Base-by-base conservation (phyloP, 345 rosid genomes). In the Syzygium aromaticum region DNA sequence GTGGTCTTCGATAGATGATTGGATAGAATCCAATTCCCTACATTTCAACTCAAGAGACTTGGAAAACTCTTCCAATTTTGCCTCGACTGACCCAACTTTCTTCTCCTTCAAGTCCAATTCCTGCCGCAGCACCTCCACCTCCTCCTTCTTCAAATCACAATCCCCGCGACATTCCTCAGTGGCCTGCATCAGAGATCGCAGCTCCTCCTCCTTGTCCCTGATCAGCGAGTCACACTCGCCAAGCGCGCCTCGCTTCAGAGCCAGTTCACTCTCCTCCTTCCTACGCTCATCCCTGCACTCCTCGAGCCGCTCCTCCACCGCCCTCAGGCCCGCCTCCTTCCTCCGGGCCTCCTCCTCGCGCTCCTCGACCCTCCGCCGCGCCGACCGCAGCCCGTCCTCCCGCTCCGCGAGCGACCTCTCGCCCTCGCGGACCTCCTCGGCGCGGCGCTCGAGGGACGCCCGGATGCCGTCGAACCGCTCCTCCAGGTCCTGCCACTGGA, bases 321-420 rank as follows among this genome's bases (percentile, higher is more conserved):
- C 77, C 77, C 28, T 49, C 89, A 91, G 77, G 30, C 85, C 86
- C 54, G 80, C 54, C 73, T 87, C 87, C 54, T 90, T 91, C 77
- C 43, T 25, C 30, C 13, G 2, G 13, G 49, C 77, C 28, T 7
- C 56, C 43, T 54, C 82, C 25, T 86, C 87, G 27, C 80, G 0
- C 25, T 49, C 80, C 80, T 59, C 54, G 25, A 40, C 38, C 33
- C 6, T 63, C 54, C 21, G 38, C 87, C 1, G 0, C 2, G 64
- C 52, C 87, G 80, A 63, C 23, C 52, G 53, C 87, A 46, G 52
- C 78, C 13, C 54, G 17, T 51, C 52, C 82, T 63, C 49, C 54
- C 30, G 17, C 54, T 85, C 87, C 11, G n/a, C 73, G 54, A 61
- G 77, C 52, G 27, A 46, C 49, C 87, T 86, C 87, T 86, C 86